phyloP scores from a whole-genome alignment of 169 alveolate genomes.

The Plasmodium yoelii region DNA sequence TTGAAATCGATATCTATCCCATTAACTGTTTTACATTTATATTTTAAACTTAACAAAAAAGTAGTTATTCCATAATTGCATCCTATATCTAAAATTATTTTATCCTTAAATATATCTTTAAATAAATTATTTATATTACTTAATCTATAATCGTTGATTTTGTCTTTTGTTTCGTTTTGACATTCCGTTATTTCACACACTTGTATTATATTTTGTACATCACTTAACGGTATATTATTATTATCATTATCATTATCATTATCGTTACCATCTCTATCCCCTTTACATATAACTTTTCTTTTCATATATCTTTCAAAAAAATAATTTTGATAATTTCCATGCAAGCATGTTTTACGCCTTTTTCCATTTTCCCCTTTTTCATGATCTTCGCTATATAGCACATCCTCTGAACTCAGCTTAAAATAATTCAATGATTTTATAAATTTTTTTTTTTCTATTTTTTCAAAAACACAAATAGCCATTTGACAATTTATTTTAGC shows the following conservation, averaged over 20 bases:
- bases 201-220: not conserved
- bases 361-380: not conserved
- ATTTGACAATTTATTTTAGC: not conserved
- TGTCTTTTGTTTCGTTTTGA: not conserved
- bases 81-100: constrained; percentile 54
- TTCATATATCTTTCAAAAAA: constrained; percentile 36
- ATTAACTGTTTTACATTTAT: constrained; percentile 44
- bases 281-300: constrained; percentile 5
- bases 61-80: constrained; percentile 53
- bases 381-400: not conserved
- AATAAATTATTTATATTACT: constrained; percentile 16
- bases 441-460: constrained; percentile 7
- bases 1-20: constrained; percentile 54
- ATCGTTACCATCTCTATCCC: too few relatives aligned
- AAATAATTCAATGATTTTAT: not conserved
- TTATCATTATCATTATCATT: too few relatives aligned
- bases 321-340: constrained; percentile 40
- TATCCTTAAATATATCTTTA: constrained; percentile 32
- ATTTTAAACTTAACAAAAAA: constrained; percentile 47
- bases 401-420: not conserved
- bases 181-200: not conserved
- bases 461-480: constrained; percentile 35
- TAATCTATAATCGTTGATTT: constrained; percentile 38
- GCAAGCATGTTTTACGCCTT: constrained; percentile 2
- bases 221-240: not conserved